Conservation (phyloP, 345 rosid genomes). For the Microthlaspi erraticum region DNA sequence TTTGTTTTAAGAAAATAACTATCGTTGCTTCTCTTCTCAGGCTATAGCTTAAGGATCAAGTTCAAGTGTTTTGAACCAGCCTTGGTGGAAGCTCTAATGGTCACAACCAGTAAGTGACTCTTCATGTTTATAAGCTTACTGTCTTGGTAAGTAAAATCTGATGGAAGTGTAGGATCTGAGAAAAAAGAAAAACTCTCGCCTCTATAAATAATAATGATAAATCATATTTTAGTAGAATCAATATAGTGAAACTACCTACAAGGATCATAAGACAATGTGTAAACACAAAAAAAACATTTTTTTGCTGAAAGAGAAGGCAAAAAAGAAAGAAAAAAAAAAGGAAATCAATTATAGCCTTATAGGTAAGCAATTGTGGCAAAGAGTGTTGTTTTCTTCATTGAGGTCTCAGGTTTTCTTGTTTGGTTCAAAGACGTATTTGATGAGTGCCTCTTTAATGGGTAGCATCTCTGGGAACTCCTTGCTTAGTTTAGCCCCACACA, state of each 20-base stretch:
- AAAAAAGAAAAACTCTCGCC: conserved; percentile 31
- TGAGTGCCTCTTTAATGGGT: conserved; percentile 58
- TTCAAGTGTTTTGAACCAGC: conserved; percentile 28
- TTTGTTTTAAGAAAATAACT: not conserved
- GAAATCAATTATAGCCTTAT: conserved; percentile 17
- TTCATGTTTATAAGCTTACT: conserved; percentile 22
- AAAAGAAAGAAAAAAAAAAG: not conserved
- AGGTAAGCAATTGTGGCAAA: conserved; percentile 18
- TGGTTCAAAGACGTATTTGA: conserved; percentile 56
- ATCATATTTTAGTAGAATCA: conserved; percentile 46
- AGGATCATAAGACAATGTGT: conserved; percentile 23
- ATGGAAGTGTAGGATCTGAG: conserved; percentile 16
- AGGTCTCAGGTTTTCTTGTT: conserved; percentile 51
- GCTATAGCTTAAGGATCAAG: conserved; percentile 37
- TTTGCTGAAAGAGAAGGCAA: conserved; percentile 18
- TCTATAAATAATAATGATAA: conserved; percentile 40
- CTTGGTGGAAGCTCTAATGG: conserved; percentile 29
- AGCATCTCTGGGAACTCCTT: conserved; percentile 59
- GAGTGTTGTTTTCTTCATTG: conserved; percentile 10
- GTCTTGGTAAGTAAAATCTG: conserved; percentile 6
- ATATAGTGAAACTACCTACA: conserved; percentile 44
- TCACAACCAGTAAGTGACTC: conserved; percentile 39
- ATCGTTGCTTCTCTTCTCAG: conserved; percentile 35
- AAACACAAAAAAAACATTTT: conserved; percentile 16
- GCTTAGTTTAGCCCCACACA: conserved; percentile 61